Conservation (phyloP, 202 grass and related monocot genomes). For the Saccharum hybrid region DNA sequence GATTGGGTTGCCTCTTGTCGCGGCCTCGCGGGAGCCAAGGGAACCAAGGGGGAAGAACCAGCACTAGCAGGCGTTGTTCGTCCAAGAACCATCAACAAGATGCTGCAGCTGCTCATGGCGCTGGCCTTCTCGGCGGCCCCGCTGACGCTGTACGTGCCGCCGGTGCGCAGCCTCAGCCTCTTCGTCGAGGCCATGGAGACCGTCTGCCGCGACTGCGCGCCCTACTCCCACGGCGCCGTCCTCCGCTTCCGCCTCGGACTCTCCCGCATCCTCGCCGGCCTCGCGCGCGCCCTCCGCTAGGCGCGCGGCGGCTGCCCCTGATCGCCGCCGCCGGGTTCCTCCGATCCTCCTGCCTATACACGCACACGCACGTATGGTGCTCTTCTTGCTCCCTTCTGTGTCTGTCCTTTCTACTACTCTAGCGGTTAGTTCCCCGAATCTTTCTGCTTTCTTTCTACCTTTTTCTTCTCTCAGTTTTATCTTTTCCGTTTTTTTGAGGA, state of each 20-base stretch:
- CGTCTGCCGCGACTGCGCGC: slow-evolving; percentile 63
- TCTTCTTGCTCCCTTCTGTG: not conserved
- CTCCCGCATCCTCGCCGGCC: slow-evolving; percentile 61
- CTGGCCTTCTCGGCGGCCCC: slow-evolving; percentile 96
- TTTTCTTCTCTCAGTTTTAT: not conserved
- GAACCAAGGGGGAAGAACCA: no score
- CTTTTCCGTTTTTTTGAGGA: not conserved
- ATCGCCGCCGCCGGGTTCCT: not conserved
- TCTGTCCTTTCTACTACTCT: not conserved
- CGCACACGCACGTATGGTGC: not conserved
- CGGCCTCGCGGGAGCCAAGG: not conserved
- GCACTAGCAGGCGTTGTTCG: not conserved
- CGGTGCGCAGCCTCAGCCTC: slow-evolving; percentile 85
- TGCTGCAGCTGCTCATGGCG: slow-evolving; percentile 89
- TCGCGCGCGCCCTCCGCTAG: slow-evolving; percentile 62
- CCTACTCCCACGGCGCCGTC: slow-evolving; percentile 65
- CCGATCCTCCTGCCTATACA: not conserved
- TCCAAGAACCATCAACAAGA: slow-evolving; percentile 16
- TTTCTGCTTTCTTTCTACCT: no score
- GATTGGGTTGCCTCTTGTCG: not conserved
- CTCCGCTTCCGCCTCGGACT: slow-evolving; percentile 65
- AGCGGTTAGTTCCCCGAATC: not conserved
- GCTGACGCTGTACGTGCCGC: slow-evolving; percentile 91
- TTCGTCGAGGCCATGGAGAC: slow-evolving; percentile 79
- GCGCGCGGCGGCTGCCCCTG: not conserved